These are phyloP conservation scores for Penicillium bialowiezense DNA, from an alignment of 495 filamentous ascomycete genomes.

Conservation along the genomic window DNA sequence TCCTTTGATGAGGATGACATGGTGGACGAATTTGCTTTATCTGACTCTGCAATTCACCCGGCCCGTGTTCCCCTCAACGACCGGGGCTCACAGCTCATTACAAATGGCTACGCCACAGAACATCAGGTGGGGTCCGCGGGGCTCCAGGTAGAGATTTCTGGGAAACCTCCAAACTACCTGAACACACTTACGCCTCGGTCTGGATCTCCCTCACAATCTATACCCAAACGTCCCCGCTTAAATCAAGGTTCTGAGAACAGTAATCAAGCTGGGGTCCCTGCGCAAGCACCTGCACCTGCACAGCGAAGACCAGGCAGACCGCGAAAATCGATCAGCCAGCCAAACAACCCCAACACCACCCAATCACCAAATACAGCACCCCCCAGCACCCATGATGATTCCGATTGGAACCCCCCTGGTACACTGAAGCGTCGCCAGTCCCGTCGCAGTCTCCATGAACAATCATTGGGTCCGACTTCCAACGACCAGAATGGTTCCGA, in stretches of 20 bases:
- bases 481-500: neutral
- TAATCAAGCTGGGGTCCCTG: neutral
- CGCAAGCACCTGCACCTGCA: neutral
- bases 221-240: constrained; percentile 35
- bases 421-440: constrained; percentile 1
- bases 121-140: neutral
- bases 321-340: constrained; percentile 28
- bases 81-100: neutral
- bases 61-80: constrained; percentile 32
- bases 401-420: neutral
- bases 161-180: neutral
- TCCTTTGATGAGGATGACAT: constrained; percentile 41
- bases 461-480: constrained; percentile 1
- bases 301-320: constrained; percentile 30
- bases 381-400: neutral
- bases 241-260: constrained; percentile 7
- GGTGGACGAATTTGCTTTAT: constrained; percentile 28
- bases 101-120: neutral
- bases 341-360: constrained; percentile 11
- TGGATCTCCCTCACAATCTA: constrained; percentile 10
- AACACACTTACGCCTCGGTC: neutral
- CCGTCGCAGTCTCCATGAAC: constrained; percentile 17
- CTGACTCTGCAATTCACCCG: constrained; percentile 14
- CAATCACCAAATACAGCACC: constrained; percentile 12
- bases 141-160: constrained; percentile 16